Conservation (phyloP, 495 filamentous ascomycete species). For the Tuber borchii region DNA sequence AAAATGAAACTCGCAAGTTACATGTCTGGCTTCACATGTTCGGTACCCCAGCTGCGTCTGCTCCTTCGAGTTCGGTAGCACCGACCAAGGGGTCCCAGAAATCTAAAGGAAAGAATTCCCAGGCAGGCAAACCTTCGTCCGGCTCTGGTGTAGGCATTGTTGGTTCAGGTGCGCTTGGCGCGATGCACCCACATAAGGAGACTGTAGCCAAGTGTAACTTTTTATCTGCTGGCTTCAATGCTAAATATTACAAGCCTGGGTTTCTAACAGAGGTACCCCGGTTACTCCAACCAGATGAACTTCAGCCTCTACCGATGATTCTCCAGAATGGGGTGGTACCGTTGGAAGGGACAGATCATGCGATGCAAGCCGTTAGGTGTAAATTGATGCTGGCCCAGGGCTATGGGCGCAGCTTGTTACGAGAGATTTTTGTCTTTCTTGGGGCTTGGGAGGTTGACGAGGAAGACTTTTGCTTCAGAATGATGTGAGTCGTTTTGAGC, state of each 20-base stretch:
- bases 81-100: constrained; percentile 19
- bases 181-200: constrained; percentile 30
- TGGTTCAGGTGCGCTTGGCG: constrained; percentile 20
- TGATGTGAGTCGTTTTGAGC: constrained; percentile 50
- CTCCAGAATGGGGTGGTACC: constrained; percentile 62
- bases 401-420: constrained; percentile 62
- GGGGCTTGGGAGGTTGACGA: constrained; percentile 77
- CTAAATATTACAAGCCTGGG: constrained; percentile 52
- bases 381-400: constrained; percentile 67
- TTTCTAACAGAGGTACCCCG: constrained; percentile 70
- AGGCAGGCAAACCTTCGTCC: constrained; percentile 21
- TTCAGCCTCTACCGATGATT: constrained; percentile 72
- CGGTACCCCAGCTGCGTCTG: constrained; percentile 47
- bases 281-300: constrained; percentile 64
- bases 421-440: constrained; percentile 69
- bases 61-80: constrained; percentile 11
- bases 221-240: constrained; percentile 39
- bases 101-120: constrained; percentile 27
- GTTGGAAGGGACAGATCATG: constrained; percentile 46
- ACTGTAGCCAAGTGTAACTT: constrained; percentile 40
- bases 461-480: constrained; percentile 68
- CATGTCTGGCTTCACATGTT: constrained; percentile 71
- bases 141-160: constrained; percentile 32
- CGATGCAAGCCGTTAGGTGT: constrained; percentile 63
- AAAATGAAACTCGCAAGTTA: constrained; percentile 69